Conservation (phyloP, 1,284 basidiomycete genomes). For the Puccinia novopanici region DNA sequence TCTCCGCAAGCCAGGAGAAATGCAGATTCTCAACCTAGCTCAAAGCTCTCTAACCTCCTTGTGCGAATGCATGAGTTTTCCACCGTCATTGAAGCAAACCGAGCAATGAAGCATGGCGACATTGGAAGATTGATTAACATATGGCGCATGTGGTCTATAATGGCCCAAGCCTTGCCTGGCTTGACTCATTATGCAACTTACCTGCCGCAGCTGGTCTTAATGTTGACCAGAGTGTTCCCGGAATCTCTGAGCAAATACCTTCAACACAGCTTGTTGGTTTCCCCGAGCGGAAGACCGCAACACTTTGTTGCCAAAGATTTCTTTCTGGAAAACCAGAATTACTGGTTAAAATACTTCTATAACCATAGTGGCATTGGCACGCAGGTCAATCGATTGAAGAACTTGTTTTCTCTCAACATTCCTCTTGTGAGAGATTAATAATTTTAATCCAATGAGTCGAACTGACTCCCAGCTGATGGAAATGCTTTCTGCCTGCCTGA, state of each 20-base stretch:
- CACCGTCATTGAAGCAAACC: background rate
- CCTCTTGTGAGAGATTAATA: background rate
- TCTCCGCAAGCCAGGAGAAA: background rate
- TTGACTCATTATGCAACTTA: background rate
- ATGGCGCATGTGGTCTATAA: conserved; percentile 11
- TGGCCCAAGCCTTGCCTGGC: background rate
- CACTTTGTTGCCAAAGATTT: conserved; percentile 25
- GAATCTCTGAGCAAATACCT: background rate
- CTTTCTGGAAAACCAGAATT: too few species aligned
- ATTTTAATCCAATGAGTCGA: background rate
- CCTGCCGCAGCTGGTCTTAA: background rate
- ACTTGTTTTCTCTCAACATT: background rate
- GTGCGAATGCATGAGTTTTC: conserved; percentile 4
- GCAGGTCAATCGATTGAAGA: background rate
- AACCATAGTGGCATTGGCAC: background rate
- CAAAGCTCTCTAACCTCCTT: background rate
- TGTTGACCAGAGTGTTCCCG: background rate
- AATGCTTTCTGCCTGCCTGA: too few species aligned
- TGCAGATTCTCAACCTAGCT: too few species aligned
- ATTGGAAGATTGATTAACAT: conserved; percentile 7
- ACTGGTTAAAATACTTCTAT: conserved; percentile 7
- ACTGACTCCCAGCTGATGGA: too few species aligned
- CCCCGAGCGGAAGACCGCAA: background rate
- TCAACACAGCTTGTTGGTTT: background rate
- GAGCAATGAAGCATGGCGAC: conserved; percentile 2